A percentile compares a stretch with the other conserved stretches of the same genome.
Conservation (phyloP, 2,329 filamentous ascomycete species). For the Pyrenophora teres region DNA sequence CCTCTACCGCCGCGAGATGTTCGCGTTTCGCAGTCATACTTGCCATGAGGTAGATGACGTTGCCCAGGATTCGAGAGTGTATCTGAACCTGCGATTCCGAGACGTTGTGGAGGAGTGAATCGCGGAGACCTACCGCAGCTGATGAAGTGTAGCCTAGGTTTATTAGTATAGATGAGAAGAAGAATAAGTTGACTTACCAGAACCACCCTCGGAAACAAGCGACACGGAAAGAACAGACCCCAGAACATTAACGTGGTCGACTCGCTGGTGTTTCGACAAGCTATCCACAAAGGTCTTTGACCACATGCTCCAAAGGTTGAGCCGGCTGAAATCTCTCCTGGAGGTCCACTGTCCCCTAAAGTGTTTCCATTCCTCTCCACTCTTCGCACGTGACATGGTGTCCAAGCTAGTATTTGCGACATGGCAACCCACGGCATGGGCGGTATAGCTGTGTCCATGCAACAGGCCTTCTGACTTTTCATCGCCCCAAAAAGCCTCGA, state of each 20-base stretch:
- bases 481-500: conserved; percentile 69
- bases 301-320: conserved; percentile 71
- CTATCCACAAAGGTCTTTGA: conserved; percentile 61
- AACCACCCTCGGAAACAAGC: conserved; percentile 55
- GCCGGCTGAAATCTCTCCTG: background rate
- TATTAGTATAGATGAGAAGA: background rate
- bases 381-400: conserved; percentile 52
- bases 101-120: conserved; percentile 51
- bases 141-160: conserved; percentile 60
- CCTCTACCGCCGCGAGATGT: conserved; percentile 27
- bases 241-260: conserved; percentile 72
- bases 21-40: conserved; percentile 45
- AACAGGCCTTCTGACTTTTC: conserved; percentile 80
- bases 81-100: conserved; percentile 51
- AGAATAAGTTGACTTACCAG: conserved; percentile 43
- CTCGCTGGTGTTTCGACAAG: conserved; percentile 61
- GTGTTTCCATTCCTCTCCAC: conserved; percentile 1
- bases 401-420: conserved; percentile 72
- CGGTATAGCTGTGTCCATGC: conserved; percentile 87
- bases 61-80: conserved; percentile 64
- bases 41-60: conserved; percentile 66
- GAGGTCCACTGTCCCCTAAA: too few species aligned
- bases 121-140: conserved; percentile 59
- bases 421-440: conserved; percentile 78
- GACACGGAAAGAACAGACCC: conserved; percentile 75